phyloP scores from a whole-genome alignment of 2,329 filamentous ascomycete species.

The Leptographium lundbergii region DNA sequence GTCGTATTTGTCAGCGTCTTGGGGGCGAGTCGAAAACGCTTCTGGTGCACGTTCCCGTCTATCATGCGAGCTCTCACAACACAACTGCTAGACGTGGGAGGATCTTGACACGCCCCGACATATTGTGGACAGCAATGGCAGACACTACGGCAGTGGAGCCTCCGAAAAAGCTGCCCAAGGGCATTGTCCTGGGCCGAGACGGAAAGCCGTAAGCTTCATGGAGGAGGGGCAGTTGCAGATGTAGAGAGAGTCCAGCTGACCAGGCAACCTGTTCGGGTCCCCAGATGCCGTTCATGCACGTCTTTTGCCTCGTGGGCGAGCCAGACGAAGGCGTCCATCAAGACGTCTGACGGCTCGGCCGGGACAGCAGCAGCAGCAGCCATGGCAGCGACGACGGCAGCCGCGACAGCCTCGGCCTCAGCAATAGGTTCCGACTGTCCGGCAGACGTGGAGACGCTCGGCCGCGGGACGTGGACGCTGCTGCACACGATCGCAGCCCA shows the following conservation, averaged over 20 bases:
- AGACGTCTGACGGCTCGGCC: constrained; percentile 17
- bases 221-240: neutral
- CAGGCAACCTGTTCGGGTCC: neutral
- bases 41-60: neutral
- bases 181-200: constrained; percentile 64
- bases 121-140: constrained; percentile 18
- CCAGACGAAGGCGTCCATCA: constrained; percentile 31
- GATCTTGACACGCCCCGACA: neutral
- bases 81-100: neutral
- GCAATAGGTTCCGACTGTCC: constrained; percentile 56
- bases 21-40: constrained; percentile 19
- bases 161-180: constrained; percentile 51
- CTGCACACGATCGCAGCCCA: constrained; percentile 82
- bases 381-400: constrained; percentile 16
- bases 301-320: constrained; percentile 52
- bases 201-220: constrained; percentile 64
- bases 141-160: constrained; percentile 18
- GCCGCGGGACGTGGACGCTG: constrained; percentile 83
- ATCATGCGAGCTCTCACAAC: neutral
- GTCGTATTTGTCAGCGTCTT: neutral
- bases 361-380: constrained; percentile 17
- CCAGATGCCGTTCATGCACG: constrained; percentile 59
- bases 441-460: constrained; percentile 76
- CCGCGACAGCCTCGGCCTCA: constrained; percentile 18
- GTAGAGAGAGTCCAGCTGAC: neutral